Base-by-base conservation (phyloP, 805 yeast genomes). In the Candida cerambycidarum region DNA sequence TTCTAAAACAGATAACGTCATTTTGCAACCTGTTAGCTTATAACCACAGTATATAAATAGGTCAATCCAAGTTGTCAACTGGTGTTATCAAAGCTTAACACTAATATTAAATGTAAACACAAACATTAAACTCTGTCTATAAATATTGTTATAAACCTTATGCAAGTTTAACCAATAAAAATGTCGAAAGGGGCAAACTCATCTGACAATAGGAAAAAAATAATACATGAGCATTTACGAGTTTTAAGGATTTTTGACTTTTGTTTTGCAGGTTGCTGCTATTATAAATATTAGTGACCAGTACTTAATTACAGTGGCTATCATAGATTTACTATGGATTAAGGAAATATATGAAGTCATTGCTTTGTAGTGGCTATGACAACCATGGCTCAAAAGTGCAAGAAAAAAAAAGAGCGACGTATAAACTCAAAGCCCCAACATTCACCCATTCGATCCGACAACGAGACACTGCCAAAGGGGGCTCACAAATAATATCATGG, bases 361-460 rank as follows among this genome's bases (percentile, higher is more conserved):
- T 32, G 35, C 35, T n/a, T n/a, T 15, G 25, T 32, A 32, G 35
- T 18, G 35, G 35, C 35, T 32, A 32, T 32, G 16, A 17, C 17
- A 25, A 32, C 15, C 35, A 32, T 32, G 35, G 35, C 35, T 32
- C 35, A 32, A 32, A 32, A 18, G 8, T 18, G 14, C 29, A 8
- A 21, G 23, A 21, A 21, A 21, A 6, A 8, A 5, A 21, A 21
- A 30, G 13, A n/a, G n/a, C n/a, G n/a, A n/a, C n/a, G n/a, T 14
- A 21, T 30, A 32, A 32, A 32, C 18, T 25, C 25, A 18, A 32
- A 18, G 35, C 35, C 35, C 35, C 35, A 8, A 15, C 7, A 18
- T 18, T 3, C 5, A 32, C 35, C 35, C 23, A 21, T 8, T 25
- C 5, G 11, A 12, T 6, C 29, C 29, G 35, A 32, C 25, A 32